Conservation (phyloP, 768 basidiomycete genomes). For the Podaxis sp. region DNA sequence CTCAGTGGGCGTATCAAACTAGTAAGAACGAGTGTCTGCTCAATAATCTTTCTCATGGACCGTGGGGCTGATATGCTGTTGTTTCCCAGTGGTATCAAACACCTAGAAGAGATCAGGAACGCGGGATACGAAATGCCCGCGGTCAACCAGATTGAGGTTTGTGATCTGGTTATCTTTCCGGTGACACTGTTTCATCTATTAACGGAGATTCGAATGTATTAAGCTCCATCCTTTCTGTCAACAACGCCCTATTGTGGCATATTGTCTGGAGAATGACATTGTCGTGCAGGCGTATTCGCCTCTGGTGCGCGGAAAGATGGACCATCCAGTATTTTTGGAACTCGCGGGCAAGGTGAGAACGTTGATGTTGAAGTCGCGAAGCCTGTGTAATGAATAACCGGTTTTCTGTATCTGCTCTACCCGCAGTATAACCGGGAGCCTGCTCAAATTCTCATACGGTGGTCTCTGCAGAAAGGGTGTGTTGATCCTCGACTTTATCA, state of each 20-base stretch:
- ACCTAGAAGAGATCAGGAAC: conserved; percentile 69
- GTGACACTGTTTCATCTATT: background rate
- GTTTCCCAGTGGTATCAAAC: conserved; percentile 53
- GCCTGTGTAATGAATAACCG: background rate
- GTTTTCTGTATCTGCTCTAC: background rate
- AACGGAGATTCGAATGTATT: background rate
- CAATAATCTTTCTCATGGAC: background rate
- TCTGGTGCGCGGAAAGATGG: conserved; percentile 59
- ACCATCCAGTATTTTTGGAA: conserved; percentile 49
- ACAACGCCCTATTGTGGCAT: conserved; percentile 74
- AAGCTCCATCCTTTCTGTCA: conserved; percentile 84
- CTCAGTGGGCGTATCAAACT: conserved; percentile 83
- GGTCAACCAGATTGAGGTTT: conserved; percentile 82
- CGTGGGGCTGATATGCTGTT: background rate
- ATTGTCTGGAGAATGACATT: conserved; percentile 61
- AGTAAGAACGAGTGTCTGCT: conserved; percentile 40
- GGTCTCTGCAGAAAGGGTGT: conserved; percentile 85
- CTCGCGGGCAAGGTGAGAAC: conserved; percentile 57
- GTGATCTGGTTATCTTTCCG: background rate
- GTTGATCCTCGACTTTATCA: conserved; percentile 20
- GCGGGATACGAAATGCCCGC: conserved; percentile 64
- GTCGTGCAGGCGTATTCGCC: conserved; percentile 77
- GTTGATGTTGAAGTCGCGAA: background rate
- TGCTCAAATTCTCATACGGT: conserved; percentile 83
- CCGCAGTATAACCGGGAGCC: conserved; percentile 56